phyloP scores from a whole-genome alignment of 805 yeast genomes.

The Saturnispora hagleri region DNA sequence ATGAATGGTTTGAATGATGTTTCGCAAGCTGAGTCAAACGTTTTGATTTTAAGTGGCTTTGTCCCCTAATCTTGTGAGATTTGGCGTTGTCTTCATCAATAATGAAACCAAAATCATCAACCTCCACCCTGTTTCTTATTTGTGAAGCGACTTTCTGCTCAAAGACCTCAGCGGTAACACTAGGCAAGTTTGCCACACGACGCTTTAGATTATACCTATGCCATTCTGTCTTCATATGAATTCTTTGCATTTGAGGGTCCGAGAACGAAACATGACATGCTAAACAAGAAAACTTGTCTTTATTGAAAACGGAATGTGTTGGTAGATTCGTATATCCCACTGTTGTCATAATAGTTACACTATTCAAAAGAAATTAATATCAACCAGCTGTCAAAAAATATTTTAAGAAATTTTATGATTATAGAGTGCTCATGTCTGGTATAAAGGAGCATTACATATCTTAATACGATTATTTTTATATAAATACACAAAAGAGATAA shows the following conservation, averaged over 20 bases:
- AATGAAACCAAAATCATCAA: conserved; percentile 47
- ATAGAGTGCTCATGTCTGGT: not conserved
- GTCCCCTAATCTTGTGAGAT: not conserved
- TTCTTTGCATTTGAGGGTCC: conserved; percentile 75
- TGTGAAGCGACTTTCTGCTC: conserved; percentile 22
- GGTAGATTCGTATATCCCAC: conserved; percentile 2
- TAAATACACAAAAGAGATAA: not conserved
- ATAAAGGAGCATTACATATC: not conserved
- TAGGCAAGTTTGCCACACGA: conserved; percentile 75
- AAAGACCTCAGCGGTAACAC: conserved; percentile 35
- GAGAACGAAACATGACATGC: conserved; percentile 79
- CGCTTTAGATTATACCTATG: conserved; percentile 93
- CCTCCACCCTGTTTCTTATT: conserved; percentile 20
- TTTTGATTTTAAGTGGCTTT: conserved; percentile 15
- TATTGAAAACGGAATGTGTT: conserved; percentile 9
- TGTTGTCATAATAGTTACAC: not conserved
- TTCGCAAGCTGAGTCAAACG: not conserved
- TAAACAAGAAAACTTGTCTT: conserved; percentile 55
- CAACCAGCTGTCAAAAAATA: not conserved
- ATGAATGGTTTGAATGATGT: not conserved
- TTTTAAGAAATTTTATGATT: not conserved
- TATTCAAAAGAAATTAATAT: not conserved
- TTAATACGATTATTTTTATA: not conserved
- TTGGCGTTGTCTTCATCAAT: conserved; percentile 12
- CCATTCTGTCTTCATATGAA: conserved; percentile 97